Evolutionary conservation across 2,329 filamentous ascomycete species (phyloP), one percentile per base, ranked within the genome.

Genomic region (Alternaria arbusti): DNA sequence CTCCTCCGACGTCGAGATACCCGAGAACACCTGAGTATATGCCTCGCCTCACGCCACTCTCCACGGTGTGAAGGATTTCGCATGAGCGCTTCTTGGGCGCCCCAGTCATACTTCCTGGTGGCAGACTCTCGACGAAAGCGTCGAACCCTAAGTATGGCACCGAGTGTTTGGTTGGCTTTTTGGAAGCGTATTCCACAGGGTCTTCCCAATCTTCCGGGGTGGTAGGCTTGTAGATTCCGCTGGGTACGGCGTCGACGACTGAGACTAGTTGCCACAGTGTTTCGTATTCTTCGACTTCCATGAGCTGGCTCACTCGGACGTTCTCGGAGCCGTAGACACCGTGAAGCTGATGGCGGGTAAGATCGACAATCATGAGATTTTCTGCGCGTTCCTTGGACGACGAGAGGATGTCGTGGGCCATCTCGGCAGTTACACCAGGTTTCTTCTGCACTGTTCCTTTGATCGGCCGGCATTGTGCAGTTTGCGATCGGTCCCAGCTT

Each of bases 351-450:
- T 98, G 95, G 0, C 95, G 88, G n/a, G 97, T 96, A 1, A 98
- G 85, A 78, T 98, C 95, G 3, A 97, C 94, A 72, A 98, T 97
- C 96, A 98, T 98, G 23, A 98, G 86, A 75, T 98, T 98, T 82
- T 98, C 95, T 0, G 95, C 95, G 72, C 92, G 90, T 79, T 98
- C 96, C 78, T 98, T 98, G 22, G 92, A 90, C 0, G 92, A 87
- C 61, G 90, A 88, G 13, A 97, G 86, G 43, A 96, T 87, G 26
- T 83, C 82, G 64, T 90, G 88, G 1, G 95, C 94, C 72, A 91
- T 86, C 6, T 85, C 86, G n/a, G 91, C 84, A 0, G 91, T 96
- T 40, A 90, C 88, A 1, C 84, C 84, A 1, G 85, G 82, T 0
- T 86, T 87, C 72, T 97, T 97, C 71, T 90, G 90, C n/a, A 97